Base-by-base conservation (phyloP, 2,329 filamentous ascomycete species). In the Fusarium foetens region DNA sequence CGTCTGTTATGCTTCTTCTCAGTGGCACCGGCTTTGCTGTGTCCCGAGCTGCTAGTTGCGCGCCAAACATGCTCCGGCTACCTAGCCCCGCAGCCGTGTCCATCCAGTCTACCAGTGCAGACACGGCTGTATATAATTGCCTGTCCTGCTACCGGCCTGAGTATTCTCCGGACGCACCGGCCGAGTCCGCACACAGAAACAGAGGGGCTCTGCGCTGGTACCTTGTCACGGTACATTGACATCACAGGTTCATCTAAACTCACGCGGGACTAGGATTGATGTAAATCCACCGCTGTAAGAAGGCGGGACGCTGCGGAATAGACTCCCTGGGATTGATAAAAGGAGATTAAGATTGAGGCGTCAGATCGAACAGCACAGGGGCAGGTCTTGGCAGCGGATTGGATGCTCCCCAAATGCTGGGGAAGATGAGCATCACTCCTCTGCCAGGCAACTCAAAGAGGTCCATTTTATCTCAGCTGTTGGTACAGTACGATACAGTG, bases 11-110 rank as follows among this genome's bases (percentile, higher is more conserved):
- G 60, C 63, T 74, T 76, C 66, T 69, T 75, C 49, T 67, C 66
- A 61, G 71, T 76, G 72, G 72, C 68, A 66, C 71, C 75, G 75
- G 75, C 72, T 74, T 72, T 61, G 65, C 58, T 63, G 54, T 58
- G 54, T 75, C 72, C 75, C 75, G 75, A 69, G 49, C 33, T 72
- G 68, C 62, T 76, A 77, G 63, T 52, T 66, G 51, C 53, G 58
- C 73, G 71, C 75, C 73, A 73, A 42, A 63, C 41, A 64, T 51
- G 70, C 63, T 68, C 72, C 66, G 51, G 54, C 58, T 72, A 62
- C 59, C 58, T 58, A 31, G 62, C 74, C 73, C 71, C 68, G 42
- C 71, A 58, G 51, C 38, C 43, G 49, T 67, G 51, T 62, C 49
- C 33, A 49, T 58, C 41, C 23, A 62, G 53, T 63, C 33, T 39